phyloP scores from a whole-genome alignment of 2,329 filamentous ascomycete genomes.

The Achaetomium macrosporum region DNA sequence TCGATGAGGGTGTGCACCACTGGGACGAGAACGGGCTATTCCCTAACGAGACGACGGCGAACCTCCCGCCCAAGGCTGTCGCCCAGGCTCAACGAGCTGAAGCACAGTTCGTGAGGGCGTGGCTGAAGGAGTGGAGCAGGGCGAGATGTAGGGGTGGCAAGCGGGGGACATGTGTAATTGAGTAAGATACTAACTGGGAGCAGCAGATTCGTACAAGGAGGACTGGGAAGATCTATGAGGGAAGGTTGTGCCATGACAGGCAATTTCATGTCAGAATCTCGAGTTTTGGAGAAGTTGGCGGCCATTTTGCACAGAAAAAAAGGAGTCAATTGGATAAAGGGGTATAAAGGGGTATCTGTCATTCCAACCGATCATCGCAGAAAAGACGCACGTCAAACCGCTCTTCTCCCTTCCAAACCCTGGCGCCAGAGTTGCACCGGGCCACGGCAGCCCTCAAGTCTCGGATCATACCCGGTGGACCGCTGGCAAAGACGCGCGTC shows the following conservation, averaged over 20 bases:
- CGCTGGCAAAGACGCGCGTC: constrained; percentile 54
- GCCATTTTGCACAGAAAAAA: not conserved
- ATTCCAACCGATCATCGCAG: constrained; percentile 55
- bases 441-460: constrained; percentile 52
- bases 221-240: constrained; percentile 9
- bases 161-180: not conserved
- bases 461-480: constrained; percentile 54
- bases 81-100: constrained; percentile 53
- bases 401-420: constrained; percentile 54
- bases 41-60: constrained; percentile 51
- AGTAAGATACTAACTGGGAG: constrained; percentile 11
- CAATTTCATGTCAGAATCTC: not conserved
- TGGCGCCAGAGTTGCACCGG: constrained; percentile 43
- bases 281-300: no score
- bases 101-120: constrained; percentile 57
- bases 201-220: constrained; percentile 8
- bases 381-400: constrained; percentile 50
- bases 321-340: constrained; percentile 1
- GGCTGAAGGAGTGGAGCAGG: constrained; percentile 56
- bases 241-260: not conserved
- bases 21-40: constrained; percentile 72
- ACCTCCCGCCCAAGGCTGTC: constrained; percentile 54
- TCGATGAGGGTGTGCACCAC: constrained; percentile 70
- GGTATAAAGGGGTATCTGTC: constrained; percentile 15
- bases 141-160: constrained; percentile 9